Evolutionary conservation across 2,329 filamentous ascomycete genomes (phyloP).

Genomic region (Septoria linicola): DNA sequence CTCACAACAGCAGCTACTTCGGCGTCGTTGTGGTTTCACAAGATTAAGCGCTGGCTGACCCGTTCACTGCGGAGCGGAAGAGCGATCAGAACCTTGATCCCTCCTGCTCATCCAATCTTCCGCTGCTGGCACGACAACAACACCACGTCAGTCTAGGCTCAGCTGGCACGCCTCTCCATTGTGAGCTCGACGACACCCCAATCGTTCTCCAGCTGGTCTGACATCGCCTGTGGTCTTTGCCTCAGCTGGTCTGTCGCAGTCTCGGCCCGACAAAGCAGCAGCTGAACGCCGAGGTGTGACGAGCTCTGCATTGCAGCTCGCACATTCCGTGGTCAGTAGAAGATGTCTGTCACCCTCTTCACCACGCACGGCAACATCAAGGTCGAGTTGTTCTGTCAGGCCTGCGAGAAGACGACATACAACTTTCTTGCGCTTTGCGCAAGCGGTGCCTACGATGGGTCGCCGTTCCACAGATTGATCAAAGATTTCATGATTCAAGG

Average conservation of each 20-base stretch:
- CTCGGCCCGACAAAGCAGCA: slow-evolving; percentile 6
- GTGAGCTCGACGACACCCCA: slow-evolving; percentile 10
- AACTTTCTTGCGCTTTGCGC: slow-evolving; percentile 88
- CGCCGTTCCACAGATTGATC: slow-evolving; percentile 77
- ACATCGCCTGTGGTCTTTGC: background rate
- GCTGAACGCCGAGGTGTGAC: slow-evolving; percentile 11
- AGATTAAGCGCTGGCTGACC: slow-evolving; percentile 4
- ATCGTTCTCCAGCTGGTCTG: slow-evolving; percentile 17
- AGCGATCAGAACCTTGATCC: slow-evolving; percentile 6
- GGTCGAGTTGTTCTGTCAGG: slow-evolving; percentile 93
- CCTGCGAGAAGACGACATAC: slow-evolving; percentile 85
- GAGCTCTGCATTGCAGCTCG: slow-evolving; percentile 6
- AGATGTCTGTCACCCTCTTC: slow-evolving; percentile 64
- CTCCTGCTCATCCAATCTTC: slow-evolving; percentile 1
- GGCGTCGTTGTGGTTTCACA: slow-evolving; percentile 4
- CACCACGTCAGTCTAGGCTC: slow-evolving; percentile 5
- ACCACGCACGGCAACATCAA: slow-evolving; percentile 89
- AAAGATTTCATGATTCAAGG: slow-evolving; percentile 79
- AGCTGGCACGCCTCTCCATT: background rate
- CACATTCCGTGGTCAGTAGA: background rate
- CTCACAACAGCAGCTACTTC: slow-evolving; percentile 5
- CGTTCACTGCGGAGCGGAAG: slow-evolving; percentile 3
- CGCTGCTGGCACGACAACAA: slow-evolving; percentile 14
- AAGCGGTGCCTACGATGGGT: slow-evolving; percentile 71
- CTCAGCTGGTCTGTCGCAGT: background rate